Evolutionary conservation across 257 asterid genomes (phyloP), one percentile per base, ranked within the genome.

Genomic region (Echites panduratus): DNA sequence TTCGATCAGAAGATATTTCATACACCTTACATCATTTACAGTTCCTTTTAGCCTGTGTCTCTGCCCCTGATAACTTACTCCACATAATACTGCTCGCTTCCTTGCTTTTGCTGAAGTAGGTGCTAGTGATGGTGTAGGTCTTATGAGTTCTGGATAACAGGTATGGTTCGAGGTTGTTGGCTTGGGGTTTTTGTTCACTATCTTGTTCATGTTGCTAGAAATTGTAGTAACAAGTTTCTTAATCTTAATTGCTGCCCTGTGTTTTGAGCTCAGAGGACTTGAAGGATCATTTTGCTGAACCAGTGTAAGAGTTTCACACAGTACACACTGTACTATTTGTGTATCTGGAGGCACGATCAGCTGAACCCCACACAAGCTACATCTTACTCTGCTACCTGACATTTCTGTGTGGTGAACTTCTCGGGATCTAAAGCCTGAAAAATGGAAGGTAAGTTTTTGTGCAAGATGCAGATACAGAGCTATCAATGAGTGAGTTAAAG

Each of bases 81-180:
- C 93, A 77, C 96, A 89, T 48, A 87, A 72, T 68, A 86, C 83
- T n/a, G 93, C 93, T 66, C 96, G 81, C 76, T 82, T 87, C 73
- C 68, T 76, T 52, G 87, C 86, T 58, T 76, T 77, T 4, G 80
- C 78, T 20, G 88, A 64, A 59, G 49, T 66, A 32, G 87, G 78
- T 56, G 49, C 62, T 67, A 80, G 7, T 63, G 81, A 75, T 63
- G 71, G 16, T 59, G 45, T 14, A 45, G 71, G 57, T 45, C 43
- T 67, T 67, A 44, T 13, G 6, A 32, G 57, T 67, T 24, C 57
- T 3, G 76, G 12, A n/a, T 29, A 29, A 27, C 7, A 13, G 20
- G 48, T 17, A 8, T 32, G 22, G 24, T 16, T 40, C 12, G 52
- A 54, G 32, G 66, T 40, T 13, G 2, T 57, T 24, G n/a, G 66